Conservation (phyloP, 495 filamentous ascomycete genomes). For the Neurospora sp. region DNA sequence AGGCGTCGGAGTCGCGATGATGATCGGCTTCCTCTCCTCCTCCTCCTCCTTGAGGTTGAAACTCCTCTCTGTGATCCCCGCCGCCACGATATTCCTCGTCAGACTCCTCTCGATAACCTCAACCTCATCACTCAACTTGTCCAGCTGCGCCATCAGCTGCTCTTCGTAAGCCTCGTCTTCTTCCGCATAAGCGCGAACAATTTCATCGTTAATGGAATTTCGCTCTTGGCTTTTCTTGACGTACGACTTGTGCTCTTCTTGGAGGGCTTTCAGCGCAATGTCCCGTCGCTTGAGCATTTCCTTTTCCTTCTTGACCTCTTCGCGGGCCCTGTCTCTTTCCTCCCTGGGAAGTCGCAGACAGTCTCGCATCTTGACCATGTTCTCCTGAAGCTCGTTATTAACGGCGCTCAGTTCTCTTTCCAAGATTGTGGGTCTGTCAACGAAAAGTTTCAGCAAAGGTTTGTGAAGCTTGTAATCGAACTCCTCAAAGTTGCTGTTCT, state of each 20-base stretch:
- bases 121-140: slow-evolving; percentile 22
- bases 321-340: slow-evolving; percentile 24
- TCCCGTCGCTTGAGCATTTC: not conserved
- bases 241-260: slow-evolving; percentile 16
- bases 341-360: slow-evolving; percentile 11
- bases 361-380: slow-evolving; percentile 12
- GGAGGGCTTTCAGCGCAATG: slow-evolving; percentile 16
- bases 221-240: slow-evolving; percentile 20
- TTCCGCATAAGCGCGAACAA: slow-evolving; percentile 27
- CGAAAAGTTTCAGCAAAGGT: slow-evolving; percentile 22
- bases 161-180: slow-evolving; percentile 28
- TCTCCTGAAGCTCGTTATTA: slow-evolving; percentile 18
- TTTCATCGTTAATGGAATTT: slow-evolving; percentile 24
- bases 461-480: slow-evolving; percentile 11
- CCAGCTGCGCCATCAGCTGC: slow-evolving; percentile 20
- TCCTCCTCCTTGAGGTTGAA: slow-evolving; percentile 16
- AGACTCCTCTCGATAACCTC: slow-evolving; percentile 19
- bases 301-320: slow-evolving; percentile 22
- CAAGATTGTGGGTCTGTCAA: slow-evolving; percentile 20
- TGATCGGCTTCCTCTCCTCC: slow-evolving; percentile 11
- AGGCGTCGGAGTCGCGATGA: slow-evolving; percentile 2
- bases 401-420: slow-evolving; percentile 19
- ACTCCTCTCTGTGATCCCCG: slow-evolving; percentile 23
- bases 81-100: slow-evolving; percentile 18
- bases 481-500: not conserved